These are phyloP conservation scores for Leucocoprinus birnbaumii DNA, from an alignment of 768 basidiomycete genomes.

Conservation along the genomic window DNA sequence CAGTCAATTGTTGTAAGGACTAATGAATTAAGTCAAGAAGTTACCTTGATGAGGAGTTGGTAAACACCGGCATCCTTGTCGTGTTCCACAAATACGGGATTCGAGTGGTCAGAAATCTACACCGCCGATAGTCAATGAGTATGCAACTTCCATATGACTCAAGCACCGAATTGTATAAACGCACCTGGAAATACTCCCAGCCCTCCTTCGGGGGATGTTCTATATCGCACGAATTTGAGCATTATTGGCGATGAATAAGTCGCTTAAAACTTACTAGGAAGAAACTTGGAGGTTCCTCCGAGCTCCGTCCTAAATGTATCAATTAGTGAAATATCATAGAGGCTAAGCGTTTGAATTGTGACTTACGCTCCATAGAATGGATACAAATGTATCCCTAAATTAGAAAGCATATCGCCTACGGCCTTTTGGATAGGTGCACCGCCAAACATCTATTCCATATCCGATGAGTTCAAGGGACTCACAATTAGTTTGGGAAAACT, in stretches of 20 bases:
- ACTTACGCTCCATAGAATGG: constrained; percentile 35
- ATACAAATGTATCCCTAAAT: constrained; percentile 19
- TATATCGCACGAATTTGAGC: no score
- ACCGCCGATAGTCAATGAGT: neutral
- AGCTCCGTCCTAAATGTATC: constrained; percentile 17
- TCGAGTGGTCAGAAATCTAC: constrained; percentile 7
- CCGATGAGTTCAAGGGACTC: neutral
- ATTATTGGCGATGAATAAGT: no score
- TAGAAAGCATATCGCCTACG: constrained; percentile 17
- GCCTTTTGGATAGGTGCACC: constrained; percentile 24
- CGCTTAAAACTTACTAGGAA: constrained; percentile 16
- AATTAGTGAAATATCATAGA: neutral
- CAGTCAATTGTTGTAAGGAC: neutral
- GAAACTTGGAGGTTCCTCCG: constrained; percentile 13
- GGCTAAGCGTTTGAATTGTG: neutral
- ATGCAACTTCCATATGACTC: no score
- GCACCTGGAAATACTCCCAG: constrained; percentile 16
- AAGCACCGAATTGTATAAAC: no score
- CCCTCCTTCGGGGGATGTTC: constrained; percentile 12
- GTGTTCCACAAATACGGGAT: constrained; percentile 5
- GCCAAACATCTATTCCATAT: constrained; percentile 19
- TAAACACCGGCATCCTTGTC: constrained; percentile 1
- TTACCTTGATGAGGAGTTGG: constrained; percentile 8
- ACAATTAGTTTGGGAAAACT: neutral
- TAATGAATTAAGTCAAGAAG: neutral